Percentiles rank a stretch among this genome's conserved stretches.
These are phyloP conservation scores for Chrysanthemum lavandulifolium DNA, from an alignment of 129 eudicot genomes.

Conservation along the genomic window DNA sequence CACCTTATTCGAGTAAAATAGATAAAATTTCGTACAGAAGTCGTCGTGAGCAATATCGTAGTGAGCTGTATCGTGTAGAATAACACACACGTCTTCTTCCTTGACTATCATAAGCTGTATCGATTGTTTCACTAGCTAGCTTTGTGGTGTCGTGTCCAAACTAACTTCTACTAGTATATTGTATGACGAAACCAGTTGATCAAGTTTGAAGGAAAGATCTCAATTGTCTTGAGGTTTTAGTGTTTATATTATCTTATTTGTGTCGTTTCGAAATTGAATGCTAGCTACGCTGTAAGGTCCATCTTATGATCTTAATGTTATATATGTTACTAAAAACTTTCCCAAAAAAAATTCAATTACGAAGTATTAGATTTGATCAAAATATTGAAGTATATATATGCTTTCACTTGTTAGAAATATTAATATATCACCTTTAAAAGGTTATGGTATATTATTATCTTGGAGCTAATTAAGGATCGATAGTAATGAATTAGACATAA, in stretches of 20 bases:
- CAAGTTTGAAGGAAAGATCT: constrained; percentile 3
- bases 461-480: neutral
- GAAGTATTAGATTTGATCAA: too few relatives aligned
- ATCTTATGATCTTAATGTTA: neutral
- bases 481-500: constrained; percentile 2
- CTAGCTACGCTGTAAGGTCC: neutral
- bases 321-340: too few relatives aligned
- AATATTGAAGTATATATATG: too few relatives aligned
- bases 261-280: neutral
- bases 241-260: neutral
- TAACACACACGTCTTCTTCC: too few relatives aligned
- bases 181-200: neutral
- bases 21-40: too few relatives aligned
- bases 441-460: neutral
- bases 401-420: too few relatives aligned
- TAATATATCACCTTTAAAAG: neutral
- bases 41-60: too few relatives aligned
- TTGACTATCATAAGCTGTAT: too few relatives aligned
- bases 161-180: neutral
- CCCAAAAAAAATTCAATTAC: too few relatives aligned
- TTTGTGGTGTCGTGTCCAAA: neutral
- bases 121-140: neutral
- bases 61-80: too few relatives aligned
- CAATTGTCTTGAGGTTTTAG: neutral
- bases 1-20: too few relatives aligned